Conservation (phyloP, 805 yeast species). For the Yamadazyma laniorum region DNA sequence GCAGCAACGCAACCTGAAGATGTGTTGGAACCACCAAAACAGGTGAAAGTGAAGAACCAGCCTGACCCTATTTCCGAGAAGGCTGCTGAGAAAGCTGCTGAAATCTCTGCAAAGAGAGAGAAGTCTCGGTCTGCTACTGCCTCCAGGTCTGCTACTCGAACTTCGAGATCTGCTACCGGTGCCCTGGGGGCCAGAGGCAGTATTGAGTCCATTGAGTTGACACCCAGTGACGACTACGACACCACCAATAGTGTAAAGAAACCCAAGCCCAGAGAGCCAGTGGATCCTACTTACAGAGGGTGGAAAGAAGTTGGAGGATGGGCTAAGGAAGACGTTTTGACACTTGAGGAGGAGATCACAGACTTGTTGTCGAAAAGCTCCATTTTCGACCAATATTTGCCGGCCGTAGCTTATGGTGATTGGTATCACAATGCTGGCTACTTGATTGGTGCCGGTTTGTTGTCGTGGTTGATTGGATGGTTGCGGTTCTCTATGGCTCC, state of each 20-base stretch:
- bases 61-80: slow-evolving; percentile 12
- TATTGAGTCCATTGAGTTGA: slow-evolving; percentile 12
- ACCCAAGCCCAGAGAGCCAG: slow-evolving; percentile 49
- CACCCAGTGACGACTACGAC: slow-evolving; percentile 41
- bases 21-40: slow-evolving; percentile 14
- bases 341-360: slow-evolving; percentile 65
- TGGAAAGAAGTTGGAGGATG: slow-evolving; percentile 95
- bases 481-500: slow-evolving; percentile 77
- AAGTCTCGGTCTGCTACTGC: not conserved
- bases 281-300: slow-evolving; percentile 74
- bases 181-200: slow-evolving; percentile 4
- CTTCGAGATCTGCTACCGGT: too few species aligned
- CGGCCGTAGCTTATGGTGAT: slow-evolving; percentile 80
- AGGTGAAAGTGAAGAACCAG: slow-evolving; percentile 11
- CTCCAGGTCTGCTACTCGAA: slow-evolving; percentile 8
- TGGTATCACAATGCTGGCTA: slow-evolving; percentile 93
- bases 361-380: slow-evolving; percentile 74
- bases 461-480: slow-evolving; percentile 80
- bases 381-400: slow-evolving; percentile 69
- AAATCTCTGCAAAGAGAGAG: not conserved
- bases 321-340: slow-evolving; percentile 65
- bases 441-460: slow-evolving; percentile 60
- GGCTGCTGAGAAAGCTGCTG: slow-evolving; percentile 5
- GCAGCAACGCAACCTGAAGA: slow-evolving; percentile 14
- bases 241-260: slow-evolving; percentile 28